A percentile compares a stretch with the other conserved stretches of the same genome.
These are phyloP conservation scores for Maudiozyma humilis DNA, from an alignment of 1,139 yeast genomes.

Conservation along the genomic window DNA sequence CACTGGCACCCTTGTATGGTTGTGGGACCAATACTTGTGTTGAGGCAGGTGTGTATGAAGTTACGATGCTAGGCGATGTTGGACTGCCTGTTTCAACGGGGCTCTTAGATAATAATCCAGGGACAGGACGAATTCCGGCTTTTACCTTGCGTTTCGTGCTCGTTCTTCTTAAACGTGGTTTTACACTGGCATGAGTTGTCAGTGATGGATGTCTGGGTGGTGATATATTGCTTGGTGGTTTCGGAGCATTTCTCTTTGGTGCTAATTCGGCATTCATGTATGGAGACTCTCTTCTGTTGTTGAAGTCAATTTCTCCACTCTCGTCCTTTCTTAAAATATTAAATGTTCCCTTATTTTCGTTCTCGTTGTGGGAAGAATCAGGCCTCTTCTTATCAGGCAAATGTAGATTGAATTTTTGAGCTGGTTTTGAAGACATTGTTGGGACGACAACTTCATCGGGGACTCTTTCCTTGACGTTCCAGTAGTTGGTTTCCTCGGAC, in stretches of 20 bases:
- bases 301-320: constrained; percentile 68
- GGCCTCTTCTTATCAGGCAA: constrained; percentile 3
- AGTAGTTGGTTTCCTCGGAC: constrained; percentile 44
- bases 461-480: constrained; percentile 48
- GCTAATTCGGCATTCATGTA: constrained; percentile 43
- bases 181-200: constrained; percentile 11
- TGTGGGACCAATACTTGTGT: constrained; percentile 36
- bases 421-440: constrained; percentile 9
- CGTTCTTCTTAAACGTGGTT: constrained; percentile 15
- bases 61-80: constrained; percentile 13
- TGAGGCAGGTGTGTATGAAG: constrained; percentile 37
- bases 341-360: constrained; percentile 37
- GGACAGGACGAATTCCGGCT: constrained; percentile 19
- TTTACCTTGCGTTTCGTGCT: constrained; percentile 13
- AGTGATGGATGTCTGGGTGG: constrained; percentile 19
- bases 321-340: constrained; percentile 58
- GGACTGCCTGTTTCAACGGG: constrained; percentile 2
- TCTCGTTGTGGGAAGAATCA: background rate
- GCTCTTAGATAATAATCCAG: constrained; percentile 8
- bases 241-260: constrained; percentile 60
- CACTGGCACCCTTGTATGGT: constrained; percentile 35
- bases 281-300: constrained; percentile 71
- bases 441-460: constrained; percentile 15
- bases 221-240: constrained; percentile 45
- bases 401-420: constrained; percentile 9